These are phyloP conservation scores for Ramularia endophylla DNA, from an alignment of 2,329 filamentous ascomycete genomes.

Conservation along the genomic window DNA sequence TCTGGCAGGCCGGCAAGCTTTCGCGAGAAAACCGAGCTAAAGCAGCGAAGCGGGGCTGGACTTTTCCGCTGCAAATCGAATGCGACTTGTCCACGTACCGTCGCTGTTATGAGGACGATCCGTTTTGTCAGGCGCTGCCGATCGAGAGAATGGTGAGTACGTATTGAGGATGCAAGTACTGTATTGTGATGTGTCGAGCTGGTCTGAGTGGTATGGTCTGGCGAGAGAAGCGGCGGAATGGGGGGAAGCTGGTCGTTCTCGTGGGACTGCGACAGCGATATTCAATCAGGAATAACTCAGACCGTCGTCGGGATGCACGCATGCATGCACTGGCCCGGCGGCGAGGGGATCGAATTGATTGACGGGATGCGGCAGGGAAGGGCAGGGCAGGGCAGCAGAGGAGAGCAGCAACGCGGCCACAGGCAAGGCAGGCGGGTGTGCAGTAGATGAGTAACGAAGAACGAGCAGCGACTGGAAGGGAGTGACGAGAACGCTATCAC, in stretches of 20 bases:
- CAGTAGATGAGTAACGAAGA: background rate
- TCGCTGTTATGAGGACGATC: background rate
- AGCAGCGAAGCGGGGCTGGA: slow-evolving; percentile 23
- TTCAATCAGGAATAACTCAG: too few relatives aligned
- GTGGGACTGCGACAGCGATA: background rate
- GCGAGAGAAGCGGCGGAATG: slow-evolving; percentile 6
- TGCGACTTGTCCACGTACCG: slow-evolving; percentile 1
- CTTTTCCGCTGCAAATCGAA: slow-evolving; percentile 10
- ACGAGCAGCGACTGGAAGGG: background rate
- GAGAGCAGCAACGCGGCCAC: background rate
- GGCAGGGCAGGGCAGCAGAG: background rate
- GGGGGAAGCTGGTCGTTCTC: background rate
- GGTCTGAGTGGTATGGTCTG: slow-evolving; percentile 1
- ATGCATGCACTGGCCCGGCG: slow-evolving; percentile 18
- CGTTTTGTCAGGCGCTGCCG: slow-evolving; percentile 11
- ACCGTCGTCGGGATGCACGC: slow-evolving; percentile 9
- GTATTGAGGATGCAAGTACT: slow-evolving; percentile 1
- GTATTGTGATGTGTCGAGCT: slow-evolving; percentile 5
- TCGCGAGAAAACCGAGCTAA: slow-evolving; percentile 25
- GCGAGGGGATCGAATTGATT: slow-evolving; percentile 5
- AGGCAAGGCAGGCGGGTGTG: too few relatives aligned
- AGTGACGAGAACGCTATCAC: background rate
- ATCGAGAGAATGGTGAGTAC: background rate
- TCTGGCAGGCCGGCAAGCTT: slow-evolving; percentile 12
- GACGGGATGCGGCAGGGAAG: slow-evolving; percentile 1